Evolutionary conservation across 306 rosid species (phyloP), one percentile per base, ranked within the genome.

Genomic region (Lathyrus oleraceus): DNA sequence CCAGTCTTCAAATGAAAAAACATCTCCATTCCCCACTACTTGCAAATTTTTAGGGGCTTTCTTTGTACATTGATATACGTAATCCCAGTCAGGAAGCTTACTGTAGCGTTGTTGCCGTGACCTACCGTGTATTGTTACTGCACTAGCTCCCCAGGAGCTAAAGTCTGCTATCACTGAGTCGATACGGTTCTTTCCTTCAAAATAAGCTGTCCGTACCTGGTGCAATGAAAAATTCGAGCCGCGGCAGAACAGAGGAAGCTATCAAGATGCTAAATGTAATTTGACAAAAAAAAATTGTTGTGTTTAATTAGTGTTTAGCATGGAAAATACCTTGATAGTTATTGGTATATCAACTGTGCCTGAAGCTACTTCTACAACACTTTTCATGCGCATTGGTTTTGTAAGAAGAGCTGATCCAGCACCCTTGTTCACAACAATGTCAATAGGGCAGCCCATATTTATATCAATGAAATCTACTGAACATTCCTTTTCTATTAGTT

Each of bases 31-130:
- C 52, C 98, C 97, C 44, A 87, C 67, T 40, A 93, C 97, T 70
- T 58, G 92, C 85, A 93, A 78, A 67, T 78, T 43, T 47, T 67
- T 73, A 35, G 98, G 88, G 42, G 91, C 90, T 67, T 85, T 81
- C 74, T 72, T 79, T 39, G 85, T 78, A 81, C 98, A 93, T 67
- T 89, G 82, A 77, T 93, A 78, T 8, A 93, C 11, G 44, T 88
- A 93, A 49, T 88, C 91, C 98, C 98, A 93, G 75, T 90, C 96
- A 62, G 98, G 94, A 78, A 88, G 98, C 90, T 93, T 93, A 90
- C 97, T 90, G 78, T 93, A 90, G 36, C 98, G 91, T 63, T 93
- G 98, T 81, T 93, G 98, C 19, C 98, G 92, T 76, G 98, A 82
- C 59, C 98, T 87, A 42, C 98, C 97, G 36, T 93, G 98, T 71